Evolutionary conservation across 345 rosid species (phyloP).

Genomic region (Brassica rapa): DNA sequence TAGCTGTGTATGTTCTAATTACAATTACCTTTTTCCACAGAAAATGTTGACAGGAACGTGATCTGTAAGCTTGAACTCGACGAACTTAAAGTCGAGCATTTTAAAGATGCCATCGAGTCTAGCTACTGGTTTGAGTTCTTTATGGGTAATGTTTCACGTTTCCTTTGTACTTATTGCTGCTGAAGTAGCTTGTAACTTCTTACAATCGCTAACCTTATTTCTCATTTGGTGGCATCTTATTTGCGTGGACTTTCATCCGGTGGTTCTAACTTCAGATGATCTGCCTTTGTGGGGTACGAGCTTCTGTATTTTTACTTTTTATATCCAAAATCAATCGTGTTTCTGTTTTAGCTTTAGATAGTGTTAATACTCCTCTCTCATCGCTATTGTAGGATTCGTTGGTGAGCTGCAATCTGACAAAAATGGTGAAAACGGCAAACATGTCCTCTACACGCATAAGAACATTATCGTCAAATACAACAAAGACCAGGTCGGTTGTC

Average conservation of each 20-base stretch:
- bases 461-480: slow-evolving; percentile 63
- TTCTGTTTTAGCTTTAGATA: neutral
- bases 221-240: slow-evolving; percentile 37
- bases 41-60: slow-evolving; percentile 56
- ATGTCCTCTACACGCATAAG: slow-evolving; percentile 79
- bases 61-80: slow-evolving; percentile 70
- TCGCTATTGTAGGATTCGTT: slow-evolving; percentile 63
- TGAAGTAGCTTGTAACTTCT: slow-evolving; percentile 1
- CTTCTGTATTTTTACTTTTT: slow-evolving; percentile 13
- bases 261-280: slow-evolving; percentile 39
- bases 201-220: slow-evolving; percentile 28
- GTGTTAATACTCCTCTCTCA: neutral
- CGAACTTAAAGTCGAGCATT: slow-evolving; percentile 68
- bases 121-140: slow-evolving; percentile 94
- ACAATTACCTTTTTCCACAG: slow-evolving; percentile 42
- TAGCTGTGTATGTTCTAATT: neutral
- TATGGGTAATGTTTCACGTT: slow-evolving; percentile 47
- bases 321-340: neutral
- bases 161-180: neutral
- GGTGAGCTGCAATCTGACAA: slow-evolving; percentile 83
- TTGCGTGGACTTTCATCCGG: slow-evolving; percentile 31
- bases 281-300: slow-evolving; percentile 7
- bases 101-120: slow-evolving; percentile 87
- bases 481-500: slow-evolving; percentile 75
- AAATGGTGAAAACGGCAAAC: slow-evolving; percentile 72